phyloP scores from a whole-genome alignment of 129 eudicot genomes.

The Ambrosia artemisiifolia region DNA sequence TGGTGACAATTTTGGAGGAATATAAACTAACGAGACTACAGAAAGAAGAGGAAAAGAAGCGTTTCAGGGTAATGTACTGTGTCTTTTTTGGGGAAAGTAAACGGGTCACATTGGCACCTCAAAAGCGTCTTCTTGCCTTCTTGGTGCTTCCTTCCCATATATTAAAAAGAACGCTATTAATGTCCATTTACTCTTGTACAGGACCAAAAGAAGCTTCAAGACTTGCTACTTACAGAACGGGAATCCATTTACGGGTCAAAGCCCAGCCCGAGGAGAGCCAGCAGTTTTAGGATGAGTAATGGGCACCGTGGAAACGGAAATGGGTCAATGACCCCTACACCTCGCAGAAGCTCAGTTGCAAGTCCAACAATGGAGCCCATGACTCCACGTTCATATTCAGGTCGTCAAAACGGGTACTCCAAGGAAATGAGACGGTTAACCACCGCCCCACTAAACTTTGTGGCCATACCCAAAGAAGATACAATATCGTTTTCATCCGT shows the following conservation, averaged over 20 bases:
- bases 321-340: conserved; percentile 72
- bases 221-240: conserved; percentile 65
- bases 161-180: conserved; percentile 8
- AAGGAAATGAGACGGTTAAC: conserved; percentile 80
- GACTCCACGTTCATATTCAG: conserved; percentile 80
- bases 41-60: conserved; percentile 78
- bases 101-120: neutral
- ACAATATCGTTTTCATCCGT: conserved; percentile 79
- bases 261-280: conserved; percentile 84
- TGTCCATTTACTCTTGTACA: conserved; percentile 16
- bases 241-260: conserved; percentile 82
- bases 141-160: too few relatives aligned
- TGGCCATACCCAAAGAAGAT: conserved; percentile 74
- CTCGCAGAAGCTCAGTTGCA: conserved; percentile 66
- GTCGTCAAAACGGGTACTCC: conserved; percentile 69
- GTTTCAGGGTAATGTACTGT: conserved; percentile 51
- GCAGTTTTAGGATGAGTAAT: conserved; percentile 67
- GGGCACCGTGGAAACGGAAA: conserved; percentile 57
- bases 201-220: conserved; percentile 92
- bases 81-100: neutral
- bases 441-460: conserved; percentile 72
- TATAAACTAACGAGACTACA: conserved; percentile 72
- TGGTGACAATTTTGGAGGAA: conserved; percentile 83
- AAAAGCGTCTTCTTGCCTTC: neutral
- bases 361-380: conserved; percentile 54